Conservation (phyloP, 208 protist species). For the Sergeia podlipaevii region DNA sequence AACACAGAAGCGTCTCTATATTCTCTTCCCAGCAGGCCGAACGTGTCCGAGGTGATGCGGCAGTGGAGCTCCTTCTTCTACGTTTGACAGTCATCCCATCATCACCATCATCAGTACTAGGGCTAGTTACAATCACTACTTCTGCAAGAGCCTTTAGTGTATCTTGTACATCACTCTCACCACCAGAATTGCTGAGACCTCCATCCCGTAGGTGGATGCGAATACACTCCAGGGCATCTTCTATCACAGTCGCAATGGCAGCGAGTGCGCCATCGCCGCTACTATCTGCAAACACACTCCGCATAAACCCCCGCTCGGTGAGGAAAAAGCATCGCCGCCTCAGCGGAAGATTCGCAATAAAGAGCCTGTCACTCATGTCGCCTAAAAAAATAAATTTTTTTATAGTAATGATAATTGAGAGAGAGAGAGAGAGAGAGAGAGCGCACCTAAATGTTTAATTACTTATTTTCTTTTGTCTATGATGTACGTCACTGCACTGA, state of each 20-base stretch:
- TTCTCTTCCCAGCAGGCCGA: constrained; percentile 39
- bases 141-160: neutral
- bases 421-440: too few relatives aligned
- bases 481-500: neutral
- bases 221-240: neutral
- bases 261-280: neutral
- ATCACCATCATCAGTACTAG: neutral
- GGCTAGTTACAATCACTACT: neutral
- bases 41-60: too few relatives aligned
- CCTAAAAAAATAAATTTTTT: too few relatives aligned
- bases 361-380: constrained; percentile 10
- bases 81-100: neutral
- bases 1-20: constrained; percentile 40
- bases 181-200: neutral
- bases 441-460: too few relatives aligned
- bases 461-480: neutral
- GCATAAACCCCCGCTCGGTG: constrained; percentile 26
- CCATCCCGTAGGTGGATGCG: neutral
- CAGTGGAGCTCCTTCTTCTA: neutral
- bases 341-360: constrained; percentile 38
- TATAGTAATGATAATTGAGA: too few relatives aligned
- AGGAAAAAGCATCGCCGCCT: constrained; percentile 74
- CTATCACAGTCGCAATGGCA: neutral
- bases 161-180: too few relatives aligned
- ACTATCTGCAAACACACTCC: neutral